Evolutionary conservation across 345 rosid species (phyloP), one percentile per base, ranked within the genome.

Genomic region (Eucalyptus cloeziana): DNA sequence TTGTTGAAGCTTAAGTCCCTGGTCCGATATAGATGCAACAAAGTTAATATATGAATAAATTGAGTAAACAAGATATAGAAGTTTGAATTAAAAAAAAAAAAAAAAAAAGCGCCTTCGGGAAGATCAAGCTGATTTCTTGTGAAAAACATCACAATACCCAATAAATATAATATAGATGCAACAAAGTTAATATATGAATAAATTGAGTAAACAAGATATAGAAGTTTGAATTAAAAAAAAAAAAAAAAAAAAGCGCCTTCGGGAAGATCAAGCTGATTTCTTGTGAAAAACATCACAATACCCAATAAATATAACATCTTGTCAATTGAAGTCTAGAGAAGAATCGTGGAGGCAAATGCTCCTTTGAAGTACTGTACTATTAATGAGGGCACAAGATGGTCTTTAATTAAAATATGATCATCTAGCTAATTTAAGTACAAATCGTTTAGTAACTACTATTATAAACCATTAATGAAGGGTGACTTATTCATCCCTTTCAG

Each of bases 1-100:
- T 69, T 69, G 80, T 69, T 69, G 80, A 69, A 69, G 93, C 96
- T 95, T 90, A 94, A 92, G 91, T 95, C 96, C 92, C 96, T 95
- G 64, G 6, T 88, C 49, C 86, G 86, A 62, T 88, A 62, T n/a
- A 10, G 49, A n/a, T 2, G 52, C 27, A 27, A 79, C 24, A 13
- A 86, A 33, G 31, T 49, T 1, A 49, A 24, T 15, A 3, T 31
- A n/a, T 1, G 79, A 2, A 67, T n/a, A 15, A n/a, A 31, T 67
- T 2, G 43, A 67, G 79, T 31, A 7, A 31, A 67, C 1, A 67
- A 31, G 6, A 31, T 67, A n/a, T 4, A 67, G 6, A 67, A 14
- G 22, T n/a, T 14, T 67, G 40, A 81, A 54, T 86, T 4, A 40
- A 40, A 4, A 40, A 40, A 17, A 14, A n/a, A n/a, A n/a, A n/a